A percentile compares a stretch with the other conserved stretches of the same genome.
phyloP scores from a whole-genome alignment of 2,329 filamentous ascomycete species.

The Neonectria punicea region DNA sequence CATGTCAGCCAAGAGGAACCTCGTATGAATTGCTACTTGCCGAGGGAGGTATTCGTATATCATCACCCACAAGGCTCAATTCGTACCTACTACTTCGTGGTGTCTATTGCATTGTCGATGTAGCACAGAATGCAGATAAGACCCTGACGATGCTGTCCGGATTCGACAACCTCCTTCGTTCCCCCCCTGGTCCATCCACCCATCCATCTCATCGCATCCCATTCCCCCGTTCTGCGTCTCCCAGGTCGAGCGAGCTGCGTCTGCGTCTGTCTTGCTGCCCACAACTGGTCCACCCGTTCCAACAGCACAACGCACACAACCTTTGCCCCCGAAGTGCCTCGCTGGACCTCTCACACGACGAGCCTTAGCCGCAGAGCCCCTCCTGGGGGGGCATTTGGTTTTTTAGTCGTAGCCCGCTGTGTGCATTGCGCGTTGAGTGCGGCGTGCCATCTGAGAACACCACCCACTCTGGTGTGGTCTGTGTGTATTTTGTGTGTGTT shows the following conservation, averaged over 20 bases:
- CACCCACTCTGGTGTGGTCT: constrained; percentile 1
- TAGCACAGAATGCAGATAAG: not conserved
- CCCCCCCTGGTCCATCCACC: not conserved
- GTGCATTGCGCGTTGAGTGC: constrained; percentile 1
- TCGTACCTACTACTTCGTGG: not conserved
- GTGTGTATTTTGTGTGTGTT: not conserved
- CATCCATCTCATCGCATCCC: not conserved
- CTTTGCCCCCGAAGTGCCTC: constrained; percentile 11
- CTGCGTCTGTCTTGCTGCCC: constrained; percentile 3
- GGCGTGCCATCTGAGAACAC: not conserved
- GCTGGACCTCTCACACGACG: constrained; percentile 33
- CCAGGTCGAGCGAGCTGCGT: constrained; percentile 9
- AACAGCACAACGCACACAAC: constrained; percentile 16
- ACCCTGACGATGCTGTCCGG: not conserved
- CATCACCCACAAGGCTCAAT: not conserved
- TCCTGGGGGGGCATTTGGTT: constrained; percentile 6
- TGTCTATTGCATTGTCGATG: not conserved
- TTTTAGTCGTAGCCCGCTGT: not conserved
- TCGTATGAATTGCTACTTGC: not conserved
- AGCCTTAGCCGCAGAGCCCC: constrained; percentile 40
- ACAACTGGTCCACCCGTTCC: constrained; percentile 35
- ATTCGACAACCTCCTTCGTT: not conserved
- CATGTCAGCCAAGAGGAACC: not conserved
- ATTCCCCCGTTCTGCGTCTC: not conserved
- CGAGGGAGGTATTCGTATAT: not conserved